Evolutionary conservation across 441 rosid species (phyloP).

Genomic region (Eugenia klotzschiana): DNA sequence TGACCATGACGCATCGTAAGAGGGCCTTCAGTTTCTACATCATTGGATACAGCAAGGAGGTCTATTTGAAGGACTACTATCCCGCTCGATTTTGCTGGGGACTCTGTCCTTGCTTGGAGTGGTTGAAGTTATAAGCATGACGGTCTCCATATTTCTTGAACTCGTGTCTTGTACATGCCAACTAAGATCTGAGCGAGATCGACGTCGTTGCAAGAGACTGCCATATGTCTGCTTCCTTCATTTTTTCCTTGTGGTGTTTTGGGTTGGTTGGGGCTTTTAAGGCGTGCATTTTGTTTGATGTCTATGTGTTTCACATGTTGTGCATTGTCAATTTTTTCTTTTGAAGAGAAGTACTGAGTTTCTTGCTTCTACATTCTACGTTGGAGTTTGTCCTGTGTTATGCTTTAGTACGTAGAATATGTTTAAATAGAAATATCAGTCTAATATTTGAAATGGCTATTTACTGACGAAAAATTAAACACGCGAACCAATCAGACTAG

Average conservation of each 20-base stretch:
- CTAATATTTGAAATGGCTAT: no score
- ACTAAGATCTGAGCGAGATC: background rate
- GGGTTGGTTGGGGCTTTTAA: background rate
- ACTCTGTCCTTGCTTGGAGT: conserved; percentile 85
- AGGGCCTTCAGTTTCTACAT: conserved; percentile 74
- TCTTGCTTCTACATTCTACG: background rate
- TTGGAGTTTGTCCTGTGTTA: background rate
- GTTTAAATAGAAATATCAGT: no score
- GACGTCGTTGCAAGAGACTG: background rate
- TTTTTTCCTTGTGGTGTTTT: background rate
- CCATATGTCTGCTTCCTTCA: background rate
- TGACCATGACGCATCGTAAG: conserved; percentile 66
- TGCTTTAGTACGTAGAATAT: background rate
- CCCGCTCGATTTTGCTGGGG: conserved; percentile 97
- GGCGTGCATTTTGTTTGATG: background rate
- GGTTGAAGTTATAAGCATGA: conserved; percentile 46
- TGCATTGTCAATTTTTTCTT: background rate
- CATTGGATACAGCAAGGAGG: conserved; percentile 72
- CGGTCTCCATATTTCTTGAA: background rate
- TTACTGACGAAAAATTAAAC: no score
- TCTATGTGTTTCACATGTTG: background rate
- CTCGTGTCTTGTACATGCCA: background rate
- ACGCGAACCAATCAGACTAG: no score
- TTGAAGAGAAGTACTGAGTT: background rate
- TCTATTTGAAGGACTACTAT: conserved; percentile 87